Percentiles rank a stretch among this genome's conserved stretches.
phyloP scores from a whole-genome alignment of 2,329 filamentous ascomycete genomes.

The Fusarium citri region DNA sequence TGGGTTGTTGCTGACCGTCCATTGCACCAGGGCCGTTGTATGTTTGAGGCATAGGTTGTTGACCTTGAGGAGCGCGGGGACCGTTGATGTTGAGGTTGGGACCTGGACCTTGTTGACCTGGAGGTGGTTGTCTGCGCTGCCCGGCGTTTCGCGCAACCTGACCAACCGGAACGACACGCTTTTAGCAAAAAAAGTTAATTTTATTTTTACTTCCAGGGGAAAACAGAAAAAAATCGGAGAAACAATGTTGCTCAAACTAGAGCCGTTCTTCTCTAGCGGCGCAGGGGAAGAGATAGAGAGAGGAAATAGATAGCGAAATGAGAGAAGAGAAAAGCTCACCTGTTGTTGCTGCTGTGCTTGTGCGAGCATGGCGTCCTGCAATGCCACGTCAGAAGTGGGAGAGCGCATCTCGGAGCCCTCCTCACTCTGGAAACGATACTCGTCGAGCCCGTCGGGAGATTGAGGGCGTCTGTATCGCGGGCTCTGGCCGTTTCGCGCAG shows the following conservation, averaged over 20 bases:
- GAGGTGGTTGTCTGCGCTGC: slow-evolving; percentile 38
- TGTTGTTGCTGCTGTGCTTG: slow-evolving; percentile 46
- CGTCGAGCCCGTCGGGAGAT: slow-evolving; percentile 43
- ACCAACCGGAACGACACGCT: slow-evolving; percentile 45
- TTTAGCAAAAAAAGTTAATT: slow-evolving; percentile 29
- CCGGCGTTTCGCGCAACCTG: slow-evolving; percentile 37
- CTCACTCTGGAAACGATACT: slow-evolving; percentile 39
- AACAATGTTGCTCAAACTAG: slow-evolving; percentile 24
- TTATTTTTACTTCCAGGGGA: not conserved
- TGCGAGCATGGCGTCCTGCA: slow-evolving; percentile 47
- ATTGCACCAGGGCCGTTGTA: slow-evolving; percentile 34
- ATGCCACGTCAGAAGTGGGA: slow-evolving; percentile 45
- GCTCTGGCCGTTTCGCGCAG: slow-evolving; percentile 40
- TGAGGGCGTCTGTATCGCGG: slow-evolving; percentile 43
- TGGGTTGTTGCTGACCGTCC: slow-evolving; percentile 36
- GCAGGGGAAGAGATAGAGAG: not conserved
- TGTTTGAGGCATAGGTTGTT: slow-evolving; percentile 36
- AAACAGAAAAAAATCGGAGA: slow-evolving; percentile 7
- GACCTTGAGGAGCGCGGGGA: slow-evolving; percentile 20
- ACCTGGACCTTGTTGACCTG: slow-evolving; percentile 14
- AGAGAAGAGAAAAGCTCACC: slow-evolving; percentile 25
- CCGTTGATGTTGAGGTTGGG: slow-evolving; percentile 21
- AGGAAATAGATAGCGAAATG: not conserved
- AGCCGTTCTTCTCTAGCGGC: not conserved
- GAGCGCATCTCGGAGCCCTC: slow-evolving; percentile 42